phyloP scores from a whole-genome alignment of 306 rosid species.

The Cucumis hystrix region DNA sequence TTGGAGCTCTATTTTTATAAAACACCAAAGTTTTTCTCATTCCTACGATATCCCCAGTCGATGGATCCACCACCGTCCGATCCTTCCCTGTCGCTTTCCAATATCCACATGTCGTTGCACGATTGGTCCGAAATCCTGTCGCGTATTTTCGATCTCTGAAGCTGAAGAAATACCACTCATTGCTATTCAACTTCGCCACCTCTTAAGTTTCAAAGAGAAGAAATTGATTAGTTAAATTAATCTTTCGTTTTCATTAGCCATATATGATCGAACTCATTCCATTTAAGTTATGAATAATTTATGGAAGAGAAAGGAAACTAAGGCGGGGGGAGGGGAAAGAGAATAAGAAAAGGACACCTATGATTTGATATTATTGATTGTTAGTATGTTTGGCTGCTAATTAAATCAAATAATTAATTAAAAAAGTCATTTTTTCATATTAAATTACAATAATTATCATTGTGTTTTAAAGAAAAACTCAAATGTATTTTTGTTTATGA shows the following conservation, averaged over 20 bases:
- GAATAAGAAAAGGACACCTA: neutral
- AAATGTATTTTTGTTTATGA: neutral
- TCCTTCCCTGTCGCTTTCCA: slow-evolving; percentile 99
- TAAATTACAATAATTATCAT: neutral
- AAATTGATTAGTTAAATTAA: neutral
- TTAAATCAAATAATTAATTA: neutral
- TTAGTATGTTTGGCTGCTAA: neutral
- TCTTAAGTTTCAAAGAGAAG: slow-evolving; percentile 15
- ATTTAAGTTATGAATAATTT: neutral
- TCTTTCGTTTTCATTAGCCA: neutral
- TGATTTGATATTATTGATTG: neutral
- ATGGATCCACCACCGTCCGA: slow-evolving; percentile 69
- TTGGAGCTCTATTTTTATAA: slow-evolving; percentile 81
- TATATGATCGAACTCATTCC: neutral
- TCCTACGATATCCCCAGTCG: slow-evolving; percentile 59
- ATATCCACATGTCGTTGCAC: slow-evolving; percentile 76
- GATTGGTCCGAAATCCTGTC: slow-evolving; percentile 71
- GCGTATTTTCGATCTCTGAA: slow-evolving; percentile 94
- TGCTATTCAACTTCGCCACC: slow-evolving; percentile 88
- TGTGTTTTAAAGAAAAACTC: neutral
- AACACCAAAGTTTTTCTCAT: slow-evolving; percentile 95
- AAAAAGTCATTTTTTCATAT: neutral
- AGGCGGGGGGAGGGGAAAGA: no score
- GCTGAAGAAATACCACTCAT: slow-evolving; percentile 97
- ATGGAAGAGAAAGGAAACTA: neutral